Base-by-base conservation (phyloP, 2,329 filamentous ascomycete species). In the Dactylellina haptotyla region DNA sequence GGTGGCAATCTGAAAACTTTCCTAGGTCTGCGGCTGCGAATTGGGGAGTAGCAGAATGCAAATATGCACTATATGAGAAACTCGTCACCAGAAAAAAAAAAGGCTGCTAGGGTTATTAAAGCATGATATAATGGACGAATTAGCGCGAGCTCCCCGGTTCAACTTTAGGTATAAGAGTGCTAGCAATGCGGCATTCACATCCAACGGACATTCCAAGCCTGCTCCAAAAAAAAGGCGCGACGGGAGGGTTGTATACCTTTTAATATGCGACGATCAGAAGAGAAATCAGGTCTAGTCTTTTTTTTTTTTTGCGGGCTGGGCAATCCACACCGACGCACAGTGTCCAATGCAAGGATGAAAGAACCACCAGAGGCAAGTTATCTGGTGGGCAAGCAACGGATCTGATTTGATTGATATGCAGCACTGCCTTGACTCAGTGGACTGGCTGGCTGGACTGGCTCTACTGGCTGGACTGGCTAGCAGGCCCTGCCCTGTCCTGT, bases 161-260 rank as follows among this genome's bases (percentile, higher is more conserved):
- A 65, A 65, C 61, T 43, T 50, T 61, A 51, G 43, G 62, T 43
- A 73, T 61, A 65, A 73, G 50, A 59, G n/a, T 66, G 54, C 61
- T 61, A 56, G 50, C 43, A 61, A 50, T 73, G 69, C 69, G 61
- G 61, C 69, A 66, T 73, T 48, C 53, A 57, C 25, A 45, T 41
- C 30, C 14, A 65, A 73, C 56, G 53, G 48, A 46, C 69, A 61
- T 45, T 61, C 54, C 46, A 61, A 73, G 50, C 54, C 34, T 56
- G 53, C 50, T 61, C 45, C 37, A 56, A 50, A 50, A 53, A 61
- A 63, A 53, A 43, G 37, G 61, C 39, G 59, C 46, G 69, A 51
- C 46, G 61, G 59, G 59, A 72, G 69, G 69, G 69, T 45, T 34
- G 28, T 46, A 66, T 65, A 73, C 69, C 69, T 66, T 62, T 73